Base-by-base conservation (phyloP, 345 rosid genomes). In the Cardamine chenopodiifolia region DNA sequence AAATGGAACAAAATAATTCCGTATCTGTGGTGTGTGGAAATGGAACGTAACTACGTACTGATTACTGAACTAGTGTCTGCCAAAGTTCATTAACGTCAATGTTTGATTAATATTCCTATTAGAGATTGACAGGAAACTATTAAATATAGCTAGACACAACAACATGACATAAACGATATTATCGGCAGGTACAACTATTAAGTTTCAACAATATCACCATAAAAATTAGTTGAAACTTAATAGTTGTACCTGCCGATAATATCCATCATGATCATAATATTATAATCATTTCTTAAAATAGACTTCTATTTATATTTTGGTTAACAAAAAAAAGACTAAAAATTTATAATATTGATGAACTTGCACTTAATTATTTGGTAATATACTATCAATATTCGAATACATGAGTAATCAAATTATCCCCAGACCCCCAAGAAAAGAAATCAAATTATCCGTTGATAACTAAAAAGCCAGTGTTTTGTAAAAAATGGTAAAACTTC, bases 171-270 rank as follows among this genome's bases (percentile, higher is more conserved):
- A 67, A 22, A 66, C 44, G 70, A 70, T n/a, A n/a, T n/a, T n/a
- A n/a, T n/a, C n/a, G n/a, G n/a, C n/a, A n/a, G n/a, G n/a, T n/a
- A n/a, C n/a, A n/a, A n/a, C n/a, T n/a, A n/a, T n/a, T n/a, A n/a
- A n/a, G n/a, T n/a, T n/a, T 55, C 44, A 31, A 32, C 48, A 57
- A 59, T 42, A 39, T 29, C 62, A 39, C 73, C 79, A n/a, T 20
- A 49, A 50, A 20, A 67, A 50, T 37, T 67, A 67, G 66, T 48
- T 66, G 53, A 49, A 66, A 66, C 62, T 66, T 74, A 32, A 74
- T 57, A 58, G 35, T 28, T 58, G 34, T 66, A 26, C 72, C 54
- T 37, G 52, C 34, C 31, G 14, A 59, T 15, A 49, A 67, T 48
- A 66, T 57, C 60, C 39, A 44, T 45, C 49, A 39, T 52, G 64